phyloP scores from a whole-genome alignment of 192 early-diverging fungal species.

The Linderina pennispora region DNA sequence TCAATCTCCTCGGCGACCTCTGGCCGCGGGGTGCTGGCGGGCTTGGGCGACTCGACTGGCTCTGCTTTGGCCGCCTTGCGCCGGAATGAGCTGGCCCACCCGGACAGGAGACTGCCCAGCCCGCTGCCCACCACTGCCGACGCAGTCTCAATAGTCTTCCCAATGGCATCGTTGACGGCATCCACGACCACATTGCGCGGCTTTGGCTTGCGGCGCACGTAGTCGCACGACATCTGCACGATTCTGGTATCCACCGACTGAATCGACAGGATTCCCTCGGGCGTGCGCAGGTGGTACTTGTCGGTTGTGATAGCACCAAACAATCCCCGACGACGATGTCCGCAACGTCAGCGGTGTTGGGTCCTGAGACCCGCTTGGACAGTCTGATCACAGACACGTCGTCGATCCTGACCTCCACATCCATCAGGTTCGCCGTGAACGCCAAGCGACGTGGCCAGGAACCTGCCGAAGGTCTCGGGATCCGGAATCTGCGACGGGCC shows the following conservation, averaged over 20 bases:
- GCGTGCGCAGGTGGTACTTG: conserved; percentile 50
- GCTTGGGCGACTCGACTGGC: neutral
- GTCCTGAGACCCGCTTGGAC: conserved; percentile 57
- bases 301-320: neutral
- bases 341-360: conserved; percentile 56
- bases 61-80: neutral
- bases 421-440: conserved; percentile 69
- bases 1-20: neutral
- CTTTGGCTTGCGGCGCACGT: conserved; percentile 13
- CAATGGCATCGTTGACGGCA: conserved; percentile 1
- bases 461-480: conserved; percentile 47
- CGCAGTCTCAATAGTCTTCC: neutral
- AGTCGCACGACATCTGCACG: conserved; percentile 38
- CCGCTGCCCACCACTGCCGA: neutral
- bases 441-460: conserved; percentile 61
- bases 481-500: conserved; percentile 59
- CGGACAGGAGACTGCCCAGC: neutral
- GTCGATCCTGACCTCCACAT: conserved; percentile 62
- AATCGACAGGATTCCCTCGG: conserved; percentile 66
- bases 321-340: neutral
- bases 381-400: conserved; percentile 51
- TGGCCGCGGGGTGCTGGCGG: neutral
- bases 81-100: neutral
- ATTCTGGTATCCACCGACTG: conserved; percentile 50
- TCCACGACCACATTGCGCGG: neutral